Percentiles rank a stretch among this genome's conserved stretches.
Conservation (phyloP, 345 rosid genomes). For the Gossypium anomalum region DNA sequence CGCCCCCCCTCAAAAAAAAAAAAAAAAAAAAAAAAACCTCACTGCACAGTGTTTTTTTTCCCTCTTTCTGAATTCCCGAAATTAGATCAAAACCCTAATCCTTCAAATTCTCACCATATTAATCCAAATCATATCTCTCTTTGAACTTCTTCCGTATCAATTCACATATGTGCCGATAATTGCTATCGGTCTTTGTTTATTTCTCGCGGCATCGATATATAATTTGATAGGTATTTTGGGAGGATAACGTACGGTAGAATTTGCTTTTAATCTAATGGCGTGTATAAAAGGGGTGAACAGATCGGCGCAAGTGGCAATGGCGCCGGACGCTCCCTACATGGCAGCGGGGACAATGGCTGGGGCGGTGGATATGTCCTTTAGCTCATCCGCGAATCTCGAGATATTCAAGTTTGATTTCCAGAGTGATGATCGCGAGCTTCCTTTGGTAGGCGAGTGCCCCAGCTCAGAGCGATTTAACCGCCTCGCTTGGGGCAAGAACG, state of each 20-base stretch:
- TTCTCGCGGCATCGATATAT: not conserved
- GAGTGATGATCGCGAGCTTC: conserved; percentile 76
- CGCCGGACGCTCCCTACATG: conserved; percentile 93
- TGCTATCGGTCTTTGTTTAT: conserved; percentile 1
- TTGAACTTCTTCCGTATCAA: not conserved
- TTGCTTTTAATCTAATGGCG: conserved; percentile 45
- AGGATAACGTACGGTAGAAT: not conserved
- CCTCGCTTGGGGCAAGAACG: conserved; percentile 85
- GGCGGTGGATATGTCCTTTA: conserved; percentile 92
- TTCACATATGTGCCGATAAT: not conserved
- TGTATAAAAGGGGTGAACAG: conserved; percentile 80
- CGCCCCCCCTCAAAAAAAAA: not conserved
- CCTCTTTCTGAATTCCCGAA: not conserved
- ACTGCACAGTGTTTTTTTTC: not conserved
- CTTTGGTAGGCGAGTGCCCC: conserved; percentile 66
- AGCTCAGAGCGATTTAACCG: conserved; percentile 95
- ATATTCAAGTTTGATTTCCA: conserved; percentile 95
- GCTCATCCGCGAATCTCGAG: conserved; percentile 89
- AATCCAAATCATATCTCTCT: conserved; percentile 2
- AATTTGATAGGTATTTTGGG: not conserved
- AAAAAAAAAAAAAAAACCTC: not conserved
- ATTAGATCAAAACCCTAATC: conserved; percentile 30
- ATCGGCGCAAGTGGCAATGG: conserved; percentile 91
- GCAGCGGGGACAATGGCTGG: conserved; percentile 99
- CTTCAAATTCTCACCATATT: conserved; percentile 6